Base-by-base conservation (phyloP, 1,284 basidiomycete genomes). In the Schizophyllum commune region DNA sequence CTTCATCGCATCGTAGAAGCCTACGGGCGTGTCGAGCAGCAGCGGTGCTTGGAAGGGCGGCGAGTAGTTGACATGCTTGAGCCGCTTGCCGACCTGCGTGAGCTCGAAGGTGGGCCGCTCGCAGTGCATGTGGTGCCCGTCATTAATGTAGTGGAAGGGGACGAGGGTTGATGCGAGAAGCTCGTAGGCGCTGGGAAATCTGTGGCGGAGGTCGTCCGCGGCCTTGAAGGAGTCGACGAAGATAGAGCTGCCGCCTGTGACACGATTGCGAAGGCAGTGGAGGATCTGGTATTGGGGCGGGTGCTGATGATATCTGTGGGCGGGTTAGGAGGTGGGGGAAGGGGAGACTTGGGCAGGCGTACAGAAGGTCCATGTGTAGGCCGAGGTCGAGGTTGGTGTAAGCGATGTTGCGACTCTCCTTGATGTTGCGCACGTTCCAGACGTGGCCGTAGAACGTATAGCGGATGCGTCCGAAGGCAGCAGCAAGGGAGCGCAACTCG, bases 1-100 rank as follows among this genome's bases (percentile, higher is more conserved):
- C 4, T 72, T 68, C 3, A 97, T 77, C 1, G 93, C 92, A 0
- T 76, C 68, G 67, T 90, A 91, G 64, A 94, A 87, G 22, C 72
- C 72, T 1, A 70, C 63, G 0, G 84, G 82, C 0, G 85, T 85
- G 8, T 74, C 70, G 4, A 79, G 71, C 1, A 79, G 74, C 2
- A 92, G 76, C 0, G 91, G 91, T 0, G 90, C 93, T 75, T 98
- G 95, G 82, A 98, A 99, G 0, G 96, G 96, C 0, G 96, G 96
- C 4, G 91, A 91, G 75, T 97, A 98, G 74, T 96, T 97, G 70
- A 98, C 82, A 63, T 86, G 83, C 53, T 75, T 74, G 64, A 92
- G 79, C 39, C 13, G 9, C 1, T 69, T 60, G 59, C 68, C 65
- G 52, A 62, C 61, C 62, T 65, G 56, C 56, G 70, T 76, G 20